A percentile compares a stretch with the other conserved stretches of the same genome.
phyloP scores from a whole-genome alignment of 169 alveolate species.

The Plasmodium vivax region DNA sequence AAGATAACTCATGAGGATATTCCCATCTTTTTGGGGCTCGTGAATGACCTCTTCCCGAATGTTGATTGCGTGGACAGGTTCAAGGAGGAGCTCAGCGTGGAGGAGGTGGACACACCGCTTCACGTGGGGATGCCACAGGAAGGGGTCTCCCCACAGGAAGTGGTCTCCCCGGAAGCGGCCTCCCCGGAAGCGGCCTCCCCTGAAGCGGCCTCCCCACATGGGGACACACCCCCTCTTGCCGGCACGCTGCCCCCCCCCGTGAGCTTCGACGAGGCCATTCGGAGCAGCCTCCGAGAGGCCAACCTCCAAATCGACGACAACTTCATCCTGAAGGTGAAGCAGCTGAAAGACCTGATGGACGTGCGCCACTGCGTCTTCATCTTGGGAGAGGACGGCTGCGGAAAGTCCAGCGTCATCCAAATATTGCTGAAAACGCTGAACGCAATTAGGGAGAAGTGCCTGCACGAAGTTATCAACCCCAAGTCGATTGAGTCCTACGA shows the following conservation, averaged over 20 bases:
- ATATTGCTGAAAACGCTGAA: constrained; percentile 87
- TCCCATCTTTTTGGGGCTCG: constrained; percentile 93
- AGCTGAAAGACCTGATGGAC: constrained; percentile 91
- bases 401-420: constrained; percentile 96
- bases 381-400: constrained; percentile 97
- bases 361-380: constrained; percentile 97
- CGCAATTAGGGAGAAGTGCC: constrained; percentile 89
- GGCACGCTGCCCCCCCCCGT: not conserved
- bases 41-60: constrained; percentile 95
- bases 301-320: constrained; percentile 68
- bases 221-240: too few relatives aligned
- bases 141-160: not conserved
- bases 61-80: constrained; percentile 28
- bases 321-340: constrained; percentile 87
- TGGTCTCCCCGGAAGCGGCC: not conserved
- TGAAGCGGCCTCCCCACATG: not conserved
- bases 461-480: constrained; percentile 94
- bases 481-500: constrained; percentile 96
- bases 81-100: not conserved
- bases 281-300: constrained; percentile 37
- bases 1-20: constrained; percentile 93
- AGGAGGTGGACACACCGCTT: too few relatives aligned
- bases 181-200: not conserved
- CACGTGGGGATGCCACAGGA: too few relatives aligned
- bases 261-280: constrained; percentile 58